Percentiles rank a stretch among this genome's conserved stretches.
Conservation (phyloP, 306 rosid species). For the Glycine tomentella region DNA sequence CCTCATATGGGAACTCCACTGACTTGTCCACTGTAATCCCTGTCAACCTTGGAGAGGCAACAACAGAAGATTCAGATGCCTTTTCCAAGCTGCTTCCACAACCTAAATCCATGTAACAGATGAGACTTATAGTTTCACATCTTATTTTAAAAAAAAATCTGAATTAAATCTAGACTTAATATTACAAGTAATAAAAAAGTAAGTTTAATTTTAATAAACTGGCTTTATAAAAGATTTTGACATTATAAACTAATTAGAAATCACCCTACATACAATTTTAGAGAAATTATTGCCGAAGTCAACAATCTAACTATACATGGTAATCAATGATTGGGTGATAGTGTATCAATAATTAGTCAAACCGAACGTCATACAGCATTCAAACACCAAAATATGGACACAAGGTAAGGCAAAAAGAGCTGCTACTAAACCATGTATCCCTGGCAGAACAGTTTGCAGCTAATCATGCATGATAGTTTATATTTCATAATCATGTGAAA, state of each 20-base stretch:
- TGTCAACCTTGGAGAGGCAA: constrained; percentile 54
- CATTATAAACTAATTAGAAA: background rate
- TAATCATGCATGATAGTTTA: background rate
- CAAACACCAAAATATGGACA: background rate
- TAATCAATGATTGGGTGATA: background rate
- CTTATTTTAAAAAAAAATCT: background rate
- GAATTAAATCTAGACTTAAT: background rate
- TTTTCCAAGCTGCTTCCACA: constrained; percentile 53
- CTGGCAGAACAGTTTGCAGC: constrained; percentile 23
- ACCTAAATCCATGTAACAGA: constrained; percentile 49
- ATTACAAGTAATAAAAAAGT: background rate
- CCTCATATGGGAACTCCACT: constrained; percentile 80
- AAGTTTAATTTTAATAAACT: background rate
- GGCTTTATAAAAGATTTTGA: background rate
- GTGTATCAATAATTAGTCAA: background rate
- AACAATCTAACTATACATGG: background rate
- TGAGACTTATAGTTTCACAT: constrained; percentile 12
- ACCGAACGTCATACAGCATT: background rate
- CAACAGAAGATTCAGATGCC: constrained; percentile 51
- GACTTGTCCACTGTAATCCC: constrained; percentile 78
- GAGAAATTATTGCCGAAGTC: background rate
- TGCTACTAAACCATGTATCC: background rate
- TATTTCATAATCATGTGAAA: background rate
- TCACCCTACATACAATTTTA: background rate
- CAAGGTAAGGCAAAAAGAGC: background rate